These are phyloP conservation scores for Lupinus albus DNA, from an alignment of 306 rosid genomes.

Conservation along the genomic window DNA sequence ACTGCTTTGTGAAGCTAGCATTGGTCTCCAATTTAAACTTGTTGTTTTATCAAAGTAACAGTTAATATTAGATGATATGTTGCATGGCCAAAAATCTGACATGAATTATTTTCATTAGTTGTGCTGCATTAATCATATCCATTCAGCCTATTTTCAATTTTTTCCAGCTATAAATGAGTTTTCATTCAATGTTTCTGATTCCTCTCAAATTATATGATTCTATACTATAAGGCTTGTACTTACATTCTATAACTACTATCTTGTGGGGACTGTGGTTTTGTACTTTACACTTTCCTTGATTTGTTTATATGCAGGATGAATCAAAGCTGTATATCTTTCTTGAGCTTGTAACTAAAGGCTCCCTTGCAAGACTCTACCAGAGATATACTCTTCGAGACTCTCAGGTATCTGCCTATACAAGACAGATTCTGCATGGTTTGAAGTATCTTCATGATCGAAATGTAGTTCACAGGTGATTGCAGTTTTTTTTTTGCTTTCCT, in stretches of 20 bases:
- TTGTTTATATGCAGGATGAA: slow-evolving; percentile 62
- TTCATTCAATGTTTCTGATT: background rate
- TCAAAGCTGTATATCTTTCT: slow-evolving; percentile 84
- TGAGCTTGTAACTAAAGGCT: slow-evolving; percentile 88
- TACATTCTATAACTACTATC: background rate
- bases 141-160: slow-evolving; percentile 1
- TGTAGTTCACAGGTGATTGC: slow-evolving; percentile 86
- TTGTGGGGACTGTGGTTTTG: background rate
- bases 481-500: slow-evolving; percentile 26
- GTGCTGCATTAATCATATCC: slow-evolving; percentile 2
- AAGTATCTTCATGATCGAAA: slow-evolving; percentile 88
- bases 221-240: background rate
- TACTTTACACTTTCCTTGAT: slow-evolving; percentile 37
- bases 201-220: background rate
- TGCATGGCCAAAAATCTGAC: background rate
- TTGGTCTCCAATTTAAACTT: no score
- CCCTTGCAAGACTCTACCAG: slow-evolving; percentile 72
- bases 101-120: background rate
- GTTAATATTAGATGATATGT: no score
- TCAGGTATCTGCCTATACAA: slow-evolving; percentile 82
- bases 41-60: no score
- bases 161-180: background rate
- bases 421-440: slow-evolving; percentile 88
- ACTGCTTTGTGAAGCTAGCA: no score
- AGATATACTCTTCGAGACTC: slow-evolving; percentile 71